A percentile compares a stretch with the other conserved stretches of the same genome.
Conservation (phyloP, 306 rosid species). For the Alnus glutinosa region DNA sequence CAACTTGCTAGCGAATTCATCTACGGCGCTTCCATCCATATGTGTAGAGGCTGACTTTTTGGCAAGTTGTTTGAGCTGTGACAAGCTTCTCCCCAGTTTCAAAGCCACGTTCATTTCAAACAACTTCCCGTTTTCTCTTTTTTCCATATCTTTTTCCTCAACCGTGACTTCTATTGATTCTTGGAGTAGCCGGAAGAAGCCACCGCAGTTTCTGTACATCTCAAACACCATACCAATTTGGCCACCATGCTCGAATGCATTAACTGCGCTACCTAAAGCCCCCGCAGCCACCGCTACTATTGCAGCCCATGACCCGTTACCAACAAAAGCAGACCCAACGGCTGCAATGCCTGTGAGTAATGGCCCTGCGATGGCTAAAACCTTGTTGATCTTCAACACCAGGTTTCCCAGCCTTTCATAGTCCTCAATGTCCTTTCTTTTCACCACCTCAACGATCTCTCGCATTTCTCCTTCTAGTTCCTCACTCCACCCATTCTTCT, state of each 20-base stretch:
- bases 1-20: conserved; percentile 72
- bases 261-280: conserved; percentile 49
- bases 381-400: conserved; percentile 55
- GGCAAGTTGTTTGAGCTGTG: conserved; percentile 50
- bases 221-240: conserved; percentile 81
- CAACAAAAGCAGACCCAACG: conserved; percentile 44
- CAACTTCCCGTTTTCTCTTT: conserved; percentile 61
- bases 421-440: conserved; percentile 60
- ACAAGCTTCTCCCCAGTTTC: conserved; percentile 66
- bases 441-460: conserved; percentile 53
- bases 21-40: conserved; percentile 35
- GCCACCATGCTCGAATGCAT: conserved; percentile 61
- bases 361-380: conserved; percentile 66
- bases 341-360: conserved; percentile 73
- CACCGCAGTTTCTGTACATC: conserved; percentile 61
- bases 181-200: conserved; percentile 51
- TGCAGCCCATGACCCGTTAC: conserved; percentile 31
- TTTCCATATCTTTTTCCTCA: conserved; percentile 49
- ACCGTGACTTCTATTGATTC: conserved; percentile 44
- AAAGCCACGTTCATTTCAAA: conserved; percentile 65
- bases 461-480: conserved; percentile 56
- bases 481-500: conserved; percentile 57
- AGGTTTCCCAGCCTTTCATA: conserved; percentile 68
- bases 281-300: conserved; percentile 55
- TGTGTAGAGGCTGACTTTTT: conserved; percentile 44